phyloP scores from a whole-genome alignment of 2,329 filamentous ascomycete species.

The Sordariomycetes sp. region DNA sequence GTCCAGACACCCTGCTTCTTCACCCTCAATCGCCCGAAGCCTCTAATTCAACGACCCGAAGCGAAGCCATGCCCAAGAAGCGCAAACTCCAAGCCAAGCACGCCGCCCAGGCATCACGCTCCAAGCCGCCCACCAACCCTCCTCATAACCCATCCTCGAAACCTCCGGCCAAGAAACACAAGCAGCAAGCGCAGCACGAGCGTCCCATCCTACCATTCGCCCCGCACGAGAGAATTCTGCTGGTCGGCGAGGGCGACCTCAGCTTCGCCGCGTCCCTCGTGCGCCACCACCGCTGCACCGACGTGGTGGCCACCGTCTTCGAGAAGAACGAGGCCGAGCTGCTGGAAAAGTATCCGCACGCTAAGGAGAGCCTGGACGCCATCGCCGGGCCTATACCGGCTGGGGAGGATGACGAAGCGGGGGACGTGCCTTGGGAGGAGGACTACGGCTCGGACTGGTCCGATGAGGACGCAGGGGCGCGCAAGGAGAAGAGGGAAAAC shows the following conservation, averaged over 20 bases:
- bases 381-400: slow-evolving; percentile 23
- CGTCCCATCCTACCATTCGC: slow-evolving; percentile 57
- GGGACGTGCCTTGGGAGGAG: slow-evolving; percentile 7
- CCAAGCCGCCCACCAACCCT: slow-evolving; percentile 1
- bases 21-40: background rate
- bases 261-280: slow-evolving; percentile 65
- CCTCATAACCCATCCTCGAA: too few species aligned
- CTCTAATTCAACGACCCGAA: too few species aligned
- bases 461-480: slow-evolving; percentile 9
- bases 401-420: slow-evolving; percentile 6
- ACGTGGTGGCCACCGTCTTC: slow-evolving; percentile 61
- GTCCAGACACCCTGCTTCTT: too few species aligned
- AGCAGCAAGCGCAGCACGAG: slow-evolving; percentile 15
- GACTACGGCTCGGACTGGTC: slow-evolving; percentile 10
- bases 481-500: slow-evolving; percentile 8
- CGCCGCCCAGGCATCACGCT: background rate
- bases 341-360: slow-evolving; percentile 66
- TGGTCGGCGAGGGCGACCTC: slow-evolving; percentile 74
- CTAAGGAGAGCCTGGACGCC: slow-evolving; percentile 44
- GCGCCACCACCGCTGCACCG: slow-evolving; percentile 53
- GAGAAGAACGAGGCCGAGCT: slow-evolving; percentile 52
- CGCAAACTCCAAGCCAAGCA: slow-evolving; percentile 4
- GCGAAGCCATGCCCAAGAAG: slow-evolving; percentile 7
- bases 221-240: slow-evolving; percentile 57
- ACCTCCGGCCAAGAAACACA: slow-evolving; percentile 9